Conservation (phyloP, 169 alveolate species). For the Eimeria zaria region DNA sequence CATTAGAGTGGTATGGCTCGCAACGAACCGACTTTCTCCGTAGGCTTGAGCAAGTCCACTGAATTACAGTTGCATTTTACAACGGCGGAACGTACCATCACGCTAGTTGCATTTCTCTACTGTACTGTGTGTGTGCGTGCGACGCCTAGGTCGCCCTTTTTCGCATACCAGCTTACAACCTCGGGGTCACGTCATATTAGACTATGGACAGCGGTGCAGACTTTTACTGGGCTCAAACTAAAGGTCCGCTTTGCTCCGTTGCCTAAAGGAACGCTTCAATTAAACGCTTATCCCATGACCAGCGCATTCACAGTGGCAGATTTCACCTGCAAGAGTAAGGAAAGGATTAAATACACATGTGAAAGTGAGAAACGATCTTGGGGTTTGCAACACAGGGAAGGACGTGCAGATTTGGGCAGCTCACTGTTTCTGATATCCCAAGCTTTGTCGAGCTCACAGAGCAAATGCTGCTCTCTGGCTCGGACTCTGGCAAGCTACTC, state of each 20-base stretch:
- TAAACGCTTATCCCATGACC: background rate
- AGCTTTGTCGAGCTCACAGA: constrained; percentile 61
- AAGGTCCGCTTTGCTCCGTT: constrained; percentile 20
- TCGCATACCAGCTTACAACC: constrained; percentile 50
- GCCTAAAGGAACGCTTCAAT: background rate
- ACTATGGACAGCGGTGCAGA: constrained; percentile 67
- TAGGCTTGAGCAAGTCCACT: background rate
- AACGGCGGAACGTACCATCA: no score
- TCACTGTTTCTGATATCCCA: constrained; percentile 54
- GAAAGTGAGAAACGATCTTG: background rate
- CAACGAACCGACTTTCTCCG: background rate
- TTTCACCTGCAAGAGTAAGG: background rate
- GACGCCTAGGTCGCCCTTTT: constrained; percentile 46
- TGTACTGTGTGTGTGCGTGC: no score
- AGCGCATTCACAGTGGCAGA: background rate
- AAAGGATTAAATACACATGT: background rate
- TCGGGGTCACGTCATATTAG: constrained; percentile 68
- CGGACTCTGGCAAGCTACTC: constrained; percentile 58
- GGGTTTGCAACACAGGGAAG: constrained; percentile 26
- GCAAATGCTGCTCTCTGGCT: constrained; percentile 33
- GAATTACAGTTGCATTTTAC: background rate
- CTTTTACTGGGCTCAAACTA: constrained; percentile 66
- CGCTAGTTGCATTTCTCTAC: background rate
- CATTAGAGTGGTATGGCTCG: constrained; percentile 41
- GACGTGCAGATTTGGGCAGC: constrained; percentile 48